A percentile compares a stretch with the other conserved stretches of the same genome.
Evolutionary conservation across 495 filamentous ascomycete genomes (phyloP).

Genomic region (Penicillium coffeae): DNA sequence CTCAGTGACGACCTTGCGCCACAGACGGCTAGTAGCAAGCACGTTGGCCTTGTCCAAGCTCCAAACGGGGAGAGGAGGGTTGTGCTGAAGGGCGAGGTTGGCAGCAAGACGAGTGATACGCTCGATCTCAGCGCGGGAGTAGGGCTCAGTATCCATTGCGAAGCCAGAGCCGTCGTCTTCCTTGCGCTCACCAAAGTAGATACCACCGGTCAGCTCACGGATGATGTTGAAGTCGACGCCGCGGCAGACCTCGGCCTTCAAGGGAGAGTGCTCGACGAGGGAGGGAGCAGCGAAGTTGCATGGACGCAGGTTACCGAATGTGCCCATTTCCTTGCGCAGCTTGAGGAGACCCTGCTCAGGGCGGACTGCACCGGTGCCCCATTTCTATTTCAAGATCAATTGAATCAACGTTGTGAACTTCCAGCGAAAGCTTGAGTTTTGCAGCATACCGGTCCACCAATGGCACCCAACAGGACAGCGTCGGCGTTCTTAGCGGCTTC

Average conservation of each 20-base stretch:
- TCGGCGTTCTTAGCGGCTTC: conserved; percentile 83
- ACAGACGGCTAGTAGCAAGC: conserved; percentile 81
- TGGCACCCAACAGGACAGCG: conserved; percentile 89
- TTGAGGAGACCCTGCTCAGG: conserved; percentile 92
- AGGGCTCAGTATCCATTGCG: conserved; percentile 87
- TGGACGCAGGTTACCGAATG: conserved; percentile 95
- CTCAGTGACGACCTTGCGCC: conserved; percentile 84
- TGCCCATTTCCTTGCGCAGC: conserved; percentile 89
- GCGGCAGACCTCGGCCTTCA: conserved; percentile 81
- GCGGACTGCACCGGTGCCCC: conserved; percentile 84
- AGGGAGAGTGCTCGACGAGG: conserved; percentile 81
- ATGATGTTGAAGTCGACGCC: conserved; percentile 94
- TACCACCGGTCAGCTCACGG: conserved; percentile 89
- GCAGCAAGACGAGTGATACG: conserved; percentile 81
- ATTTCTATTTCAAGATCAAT: no score
- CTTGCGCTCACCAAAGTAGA: conserved; percentile 93
- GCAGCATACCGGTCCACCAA: conserved; percentile 76
- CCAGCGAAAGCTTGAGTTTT: no score
- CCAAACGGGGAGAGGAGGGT: conserved; percentile 81
- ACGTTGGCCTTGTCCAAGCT: conserved; percentile 97
- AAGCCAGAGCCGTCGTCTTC: conserved; percentile 73
- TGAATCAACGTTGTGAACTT: no score
- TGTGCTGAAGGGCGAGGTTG: conserved; percentile 71
- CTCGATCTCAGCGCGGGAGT: conserved; percentile 84
- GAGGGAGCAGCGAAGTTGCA: conserved; percentile 94